Conservation (phyloP, 331 rosid species). For the Ulmus americana region DNA sequence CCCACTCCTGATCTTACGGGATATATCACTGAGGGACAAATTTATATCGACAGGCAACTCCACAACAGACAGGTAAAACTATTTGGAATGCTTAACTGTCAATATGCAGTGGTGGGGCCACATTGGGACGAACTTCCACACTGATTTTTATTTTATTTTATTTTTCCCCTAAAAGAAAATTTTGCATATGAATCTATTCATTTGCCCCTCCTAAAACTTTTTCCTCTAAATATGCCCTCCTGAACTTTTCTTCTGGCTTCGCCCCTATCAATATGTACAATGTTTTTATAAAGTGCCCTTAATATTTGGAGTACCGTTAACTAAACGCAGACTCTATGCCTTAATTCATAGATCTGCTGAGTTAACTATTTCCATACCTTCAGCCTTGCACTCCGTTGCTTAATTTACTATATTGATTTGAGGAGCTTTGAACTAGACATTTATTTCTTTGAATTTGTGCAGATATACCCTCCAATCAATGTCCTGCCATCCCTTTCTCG, state of each 20-base stretch:
- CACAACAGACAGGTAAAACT: slow-evolving; percentile 79
- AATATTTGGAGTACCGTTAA: too few species aligned
- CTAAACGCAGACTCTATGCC: too few species aligned
- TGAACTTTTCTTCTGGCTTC: too few species aligned
- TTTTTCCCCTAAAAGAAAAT: not conserved
- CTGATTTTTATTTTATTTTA: not conserved
- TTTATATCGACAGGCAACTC: slow-evolving; percentile 92
- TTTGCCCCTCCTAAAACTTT: too few species aligned
- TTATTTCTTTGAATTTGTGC: slow-evolving; percentile 30
- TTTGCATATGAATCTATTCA: too few species aligned
- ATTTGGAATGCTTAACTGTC: slow-evolving; percentile 16
- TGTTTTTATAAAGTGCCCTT: too few species aligned
- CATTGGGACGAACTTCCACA: too few species aligned
- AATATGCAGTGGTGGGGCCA: not conserved
- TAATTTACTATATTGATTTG: not conserved
- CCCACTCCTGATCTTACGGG: slow-evolving; percentile 99
- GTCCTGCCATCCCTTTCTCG: slow-evolving; percentile 97
- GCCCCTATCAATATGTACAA: too few species aligned
- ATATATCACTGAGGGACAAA: slow-evolving; percentile 98
- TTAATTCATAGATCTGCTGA: too few species aligned
- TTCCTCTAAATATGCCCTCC: too few species aligned
- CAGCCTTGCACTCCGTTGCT: too few species aligned
- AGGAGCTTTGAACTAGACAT: slow-evolving; percentile 21
- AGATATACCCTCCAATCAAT: slow-evolving; percentile 96
- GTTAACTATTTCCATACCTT: too few species aligned